These are phyloP conservation scores for Raphidocelis subcapitata DNA, from an alignment of 139 green algal genomes.

Conservation along the genomic window DNA sequence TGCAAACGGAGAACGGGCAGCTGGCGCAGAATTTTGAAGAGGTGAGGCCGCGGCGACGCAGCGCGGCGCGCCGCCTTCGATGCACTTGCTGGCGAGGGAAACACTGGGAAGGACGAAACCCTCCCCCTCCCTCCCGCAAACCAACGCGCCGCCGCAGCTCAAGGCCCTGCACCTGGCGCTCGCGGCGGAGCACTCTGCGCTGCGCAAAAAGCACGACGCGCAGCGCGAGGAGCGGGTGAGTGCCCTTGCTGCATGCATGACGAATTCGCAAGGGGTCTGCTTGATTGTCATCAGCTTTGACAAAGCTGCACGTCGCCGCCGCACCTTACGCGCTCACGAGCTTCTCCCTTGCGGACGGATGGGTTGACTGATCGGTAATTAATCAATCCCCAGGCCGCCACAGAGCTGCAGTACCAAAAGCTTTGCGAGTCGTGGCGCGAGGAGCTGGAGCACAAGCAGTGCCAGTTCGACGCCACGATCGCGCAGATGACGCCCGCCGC, in stretches of 20 bases:
- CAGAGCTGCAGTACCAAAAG: slow-evolving; percentile 56
- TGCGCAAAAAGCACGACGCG: slow-evolving; percentile 30
- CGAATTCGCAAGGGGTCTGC: neutral
- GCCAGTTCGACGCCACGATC: slow-evolving; percentile 41
- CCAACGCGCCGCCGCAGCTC: slow-evolving; percentile 24
- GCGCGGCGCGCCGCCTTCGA: neutral
- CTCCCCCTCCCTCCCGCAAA: neutral
- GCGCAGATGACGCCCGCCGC: slow-evolving; percentile 37
- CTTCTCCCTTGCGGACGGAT: no score
- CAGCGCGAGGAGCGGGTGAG: slow-evolving; percentile 51
- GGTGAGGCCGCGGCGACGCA: slow-evolving; percentile 25
- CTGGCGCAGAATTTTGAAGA: slow-evolving; percentile 64
- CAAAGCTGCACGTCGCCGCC: neutral
- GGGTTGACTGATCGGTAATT: neutral
- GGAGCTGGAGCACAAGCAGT: slow-evolving; percentile 63
- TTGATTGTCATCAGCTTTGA: neutral
- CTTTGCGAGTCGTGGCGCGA: slow-evolving; percentile 57
- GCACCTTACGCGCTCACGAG: no score
- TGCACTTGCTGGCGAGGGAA: neutral
- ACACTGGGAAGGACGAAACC: no score
- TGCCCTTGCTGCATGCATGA: neutral
- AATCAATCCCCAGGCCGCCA: slow-evolving; percentile 15
- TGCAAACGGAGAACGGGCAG: slow-evolving; percentile 46
- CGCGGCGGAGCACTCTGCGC: slow-evolving; percentile 27
- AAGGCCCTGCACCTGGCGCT: slow-evolving; percentile 44